These are phyloP conservation scores for Sclerotinia borealis DNA, from an alignment of 2,329 filamentous ascomycete genomes.

Conservation along the genomic window DNA sequence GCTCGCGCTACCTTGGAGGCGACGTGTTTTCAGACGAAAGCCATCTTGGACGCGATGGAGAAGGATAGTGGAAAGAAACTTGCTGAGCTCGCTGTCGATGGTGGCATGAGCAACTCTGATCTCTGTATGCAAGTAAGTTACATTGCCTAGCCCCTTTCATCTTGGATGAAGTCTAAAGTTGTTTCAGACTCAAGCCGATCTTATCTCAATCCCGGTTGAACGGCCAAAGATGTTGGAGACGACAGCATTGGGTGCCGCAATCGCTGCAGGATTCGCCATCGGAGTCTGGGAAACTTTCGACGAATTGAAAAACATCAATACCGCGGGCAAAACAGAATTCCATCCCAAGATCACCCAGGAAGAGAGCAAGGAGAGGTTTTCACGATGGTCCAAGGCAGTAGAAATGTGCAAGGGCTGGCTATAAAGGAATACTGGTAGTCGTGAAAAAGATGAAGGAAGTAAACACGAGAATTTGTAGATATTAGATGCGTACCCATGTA, in stretches of 20 bases:
- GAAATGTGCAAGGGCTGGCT: slow-evolving; percentile 40
- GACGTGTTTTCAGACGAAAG: slow-evolving; percentile 68
- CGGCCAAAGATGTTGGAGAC: slow-evolving; percentile 79
- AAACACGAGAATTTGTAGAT: neutral
- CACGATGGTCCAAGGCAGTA: slow-evolving; percentile 51
- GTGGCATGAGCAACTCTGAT: slow-evolving; percentile 66
- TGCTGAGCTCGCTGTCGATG: slow-evolving; percentile 60
- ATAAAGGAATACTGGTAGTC: neutral
- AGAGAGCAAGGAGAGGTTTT: slow-evolving; percentile 39
- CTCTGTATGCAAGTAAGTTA: slow-evolving; percentile 60
- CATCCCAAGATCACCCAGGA: slow-evolving; percentile 51
- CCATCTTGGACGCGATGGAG: slow-evolving; percentile 67
- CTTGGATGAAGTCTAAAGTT: neutral
- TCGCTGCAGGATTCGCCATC: slow-evolving; percentile 73
- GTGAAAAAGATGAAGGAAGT: neutral
- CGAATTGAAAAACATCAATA: slow-evolving; percentile 68
- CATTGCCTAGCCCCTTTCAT: neutral
- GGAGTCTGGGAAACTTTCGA: slow-evolving; percentile 69
- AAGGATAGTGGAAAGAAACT: slow-evolving; percentile 61
- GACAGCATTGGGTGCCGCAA: slow-evolving; percentile 73
- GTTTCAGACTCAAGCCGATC: slow-evolving; percentile 65
- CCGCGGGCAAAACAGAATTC: slow-evolving; percentile 63
- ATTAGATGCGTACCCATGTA: neutral
- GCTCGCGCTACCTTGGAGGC: slow-evolving; percentile 67
- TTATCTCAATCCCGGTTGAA: slow-evolving; percentile 73